Evolutionary conservation across 2,329 filamentous ascomycete genomes (phyloP), one percentile per base, ranked within the genome.

Genomic region (Scedosporium aurantiacum): DNA sequence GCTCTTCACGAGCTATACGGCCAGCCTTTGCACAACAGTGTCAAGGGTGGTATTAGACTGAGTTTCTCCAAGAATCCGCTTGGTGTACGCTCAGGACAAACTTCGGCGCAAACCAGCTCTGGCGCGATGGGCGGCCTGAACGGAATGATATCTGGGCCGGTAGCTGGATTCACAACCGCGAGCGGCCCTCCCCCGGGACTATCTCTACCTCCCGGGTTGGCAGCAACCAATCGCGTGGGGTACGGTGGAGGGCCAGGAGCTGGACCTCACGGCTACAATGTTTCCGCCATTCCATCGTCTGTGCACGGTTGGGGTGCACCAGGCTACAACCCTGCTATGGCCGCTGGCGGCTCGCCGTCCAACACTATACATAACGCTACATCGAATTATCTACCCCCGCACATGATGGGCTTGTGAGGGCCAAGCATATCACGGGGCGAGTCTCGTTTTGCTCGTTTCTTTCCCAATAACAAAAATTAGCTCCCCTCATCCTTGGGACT

Each of bases 31-130:
- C 91, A 92, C 71, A 97, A 96, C 74, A 96, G 91, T 69, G 83
- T 91, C 70, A 97, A 96, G 72, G 93, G 93, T 5, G 94, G 94
- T 40, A 97, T 99, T 68, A 87, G 94, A 25, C 79, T 99, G 61
- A 96, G 91, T 73, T 99, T 97, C 73, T 97, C 93, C 32, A 97
- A 97, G 78, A 97, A 97, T 68, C 94, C 94, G 0, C 81, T 97
- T 1, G 94, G 94, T 23, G 93, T 97, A 28, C 88, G 94, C 55
- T 91, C 89, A 1, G 86, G 85, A 27, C 90, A 92, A 69, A 79
- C 76, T n/a, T 70, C 78, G 7, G 75, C 74, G 27, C 74, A 79
- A 28, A 43, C 16, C 12, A 62, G 69, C 71, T 27, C 70, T 70
- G 5, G 67, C 72, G 4, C 68, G 72, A 23, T 68, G 70, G 18